Evolutionary conservation across 768 basidiomycete species (phyloP), one percentile per base, ranked within the genome.

Genomic region (Strobilomyces confusus): DNA sequence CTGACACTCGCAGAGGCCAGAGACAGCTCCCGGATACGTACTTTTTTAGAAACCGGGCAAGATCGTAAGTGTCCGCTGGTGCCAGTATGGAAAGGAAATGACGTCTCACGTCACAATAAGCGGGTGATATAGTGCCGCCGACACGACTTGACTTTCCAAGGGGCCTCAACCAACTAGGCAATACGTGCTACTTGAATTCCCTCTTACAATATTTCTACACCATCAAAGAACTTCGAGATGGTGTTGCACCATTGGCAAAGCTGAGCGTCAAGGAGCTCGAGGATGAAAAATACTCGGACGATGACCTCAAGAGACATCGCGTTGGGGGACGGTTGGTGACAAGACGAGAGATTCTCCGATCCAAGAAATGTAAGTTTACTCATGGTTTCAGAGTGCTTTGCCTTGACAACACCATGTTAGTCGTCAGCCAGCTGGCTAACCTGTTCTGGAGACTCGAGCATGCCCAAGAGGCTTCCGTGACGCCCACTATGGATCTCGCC

Each of bases 141-240:
- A 80, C 73, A 3, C 77, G 79, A 42, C 76, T 76, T 4, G 90
- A 92, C 56, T 76, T 88, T 63, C 92, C 92, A 25, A 80, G 92
- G 52, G 93, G 92, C 6, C 77, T 95, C 26, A 88, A 93, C 64
- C 92, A 95, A 63, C 78, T 92, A 20, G 90, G 91, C 46, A 93
- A 92, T 61, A 93, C 91, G 0, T 92, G 92, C 63, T 92, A 92
- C 63, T 74, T 90, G 44, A 93, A 92, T 64, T 92, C 87, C 34
- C 73, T 89, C 32, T 52, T 63, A 40, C 65, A 95, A 87, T 97
- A 95, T 68, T 95, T 97, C 67, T 95, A 93, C 68, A 95, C 93
- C n/a, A 92, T 97, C 69, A 88, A 82, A 64, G 90, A 94, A 33
- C 80, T 97, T 25, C 80, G 94, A 30, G 84, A 86, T 19, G 84